These are phyloP conservation scores for Ophiocordyceps polyrhachis-furcata DNA, from an alignment of 2,329 filamentous ascomycete species.

Conservation along the genomic window DNA sequence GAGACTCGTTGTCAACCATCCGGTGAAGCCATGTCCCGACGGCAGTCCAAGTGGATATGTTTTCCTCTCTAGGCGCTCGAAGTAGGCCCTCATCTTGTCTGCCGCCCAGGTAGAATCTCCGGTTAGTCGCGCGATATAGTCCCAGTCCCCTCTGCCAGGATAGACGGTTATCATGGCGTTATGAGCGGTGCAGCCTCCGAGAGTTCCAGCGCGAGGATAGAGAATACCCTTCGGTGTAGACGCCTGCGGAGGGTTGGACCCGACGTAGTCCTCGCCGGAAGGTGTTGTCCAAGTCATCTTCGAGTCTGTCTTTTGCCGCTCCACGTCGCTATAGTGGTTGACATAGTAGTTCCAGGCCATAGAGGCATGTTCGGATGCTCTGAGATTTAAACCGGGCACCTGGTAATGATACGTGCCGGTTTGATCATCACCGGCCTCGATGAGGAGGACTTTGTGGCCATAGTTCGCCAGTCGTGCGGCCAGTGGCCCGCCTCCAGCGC, in stretches of 20 bases:
- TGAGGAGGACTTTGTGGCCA: constrained; percentile 38
- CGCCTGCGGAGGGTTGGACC: constrained; percentile 16
- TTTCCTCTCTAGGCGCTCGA: background rate
- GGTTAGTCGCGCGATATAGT: constrained; percentile 24
- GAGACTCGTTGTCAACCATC: constrained; percentile 18
- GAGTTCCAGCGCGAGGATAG: background rate
- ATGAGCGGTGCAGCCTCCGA: background rate
- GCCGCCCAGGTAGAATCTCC: background rate
- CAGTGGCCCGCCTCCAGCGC: constrained; percentile 38
- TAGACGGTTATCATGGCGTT: background rate
- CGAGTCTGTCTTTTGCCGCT: constrained; percentile 31
- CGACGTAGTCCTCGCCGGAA: constrained; percentile 29
- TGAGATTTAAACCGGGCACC: constrained; percentile 24
- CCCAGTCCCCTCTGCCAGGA: constrained; percentile 28
- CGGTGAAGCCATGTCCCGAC: background rate
- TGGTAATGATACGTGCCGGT: constrained; percentile 15
- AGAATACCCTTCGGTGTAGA: constrained; percentile 23
- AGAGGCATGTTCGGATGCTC: constrained; percentile 33
- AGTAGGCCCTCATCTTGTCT: background rate
- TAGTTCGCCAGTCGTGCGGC: constrained; percentile 38
- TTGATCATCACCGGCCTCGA: constrained; percentile 44
- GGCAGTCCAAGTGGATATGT: background rate
- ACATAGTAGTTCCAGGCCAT: constrained; percentile 46
- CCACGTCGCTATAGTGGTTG: constrained; percentile 36
- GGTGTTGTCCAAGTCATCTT: constrained; percentile 39